These are phyloP conservation scores for Fusarium sp. DNA, from an alignment of 2,329 filamentous ascomycete species.

Conservation along the genomic window DNA sequence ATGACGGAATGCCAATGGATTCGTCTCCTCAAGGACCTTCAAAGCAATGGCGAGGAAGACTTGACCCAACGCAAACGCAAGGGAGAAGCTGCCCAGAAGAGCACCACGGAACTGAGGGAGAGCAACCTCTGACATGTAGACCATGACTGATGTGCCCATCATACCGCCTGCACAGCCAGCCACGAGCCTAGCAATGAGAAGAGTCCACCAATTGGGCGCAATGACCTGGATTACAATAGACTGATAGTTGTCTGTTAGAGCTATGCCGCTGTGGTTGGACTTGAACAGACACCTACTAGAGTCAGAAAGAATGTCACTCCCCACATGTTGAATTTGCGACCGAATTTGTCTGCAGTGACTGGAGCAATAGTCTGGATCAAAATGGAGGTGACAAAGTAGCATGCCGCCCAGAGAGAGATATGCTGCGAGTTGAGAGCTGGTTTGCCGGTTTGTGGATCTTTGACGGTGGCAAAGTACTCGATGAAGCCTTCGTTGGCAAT, in stretches of 20 bases:
- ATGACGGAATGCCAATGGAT: neutral
- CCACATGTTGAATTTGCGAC: neutral
- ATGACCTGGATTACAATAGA: neutral
- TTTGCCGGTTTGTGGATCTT: neutral
- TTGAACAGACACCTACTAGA: neutral
- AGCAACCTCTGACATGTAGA: constrained; percentile 24
- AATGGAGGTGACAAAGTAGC: neutral
- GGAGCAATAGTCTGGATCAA: neutral
- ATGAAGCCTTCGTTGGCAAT: neutral
- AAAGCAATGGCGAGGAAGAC: neutral
- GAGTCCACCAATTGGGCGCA: neutral
- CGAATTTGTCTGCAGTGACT: neutral
- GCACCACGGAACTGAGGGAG: constrained; percentile 8
- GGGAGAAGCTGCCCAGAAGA: constrained; percentile 8
- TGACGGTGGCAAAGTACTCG: neutral
- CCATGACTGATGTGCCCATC: constrained; percentile 23
- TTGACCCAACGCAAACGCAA: neutral
- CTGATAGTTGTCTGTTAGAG: neutral
- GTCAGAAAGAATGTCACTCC: neutral
- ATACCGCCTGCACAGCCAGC: constrained; percentile 15
- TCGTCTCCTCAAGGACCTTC: neutral
- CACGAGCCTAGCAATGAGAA: constrained; percentile 9
- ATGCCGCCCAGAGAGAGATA: neutral
- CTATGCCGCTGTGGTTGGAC: neutral
- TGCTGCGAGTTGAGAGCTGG: neutral